These are phyloP conservation scores for Lycium barbarum DNA, from an alignment of 257 asterid genomes.

Conservation along the genomic window DNA sequence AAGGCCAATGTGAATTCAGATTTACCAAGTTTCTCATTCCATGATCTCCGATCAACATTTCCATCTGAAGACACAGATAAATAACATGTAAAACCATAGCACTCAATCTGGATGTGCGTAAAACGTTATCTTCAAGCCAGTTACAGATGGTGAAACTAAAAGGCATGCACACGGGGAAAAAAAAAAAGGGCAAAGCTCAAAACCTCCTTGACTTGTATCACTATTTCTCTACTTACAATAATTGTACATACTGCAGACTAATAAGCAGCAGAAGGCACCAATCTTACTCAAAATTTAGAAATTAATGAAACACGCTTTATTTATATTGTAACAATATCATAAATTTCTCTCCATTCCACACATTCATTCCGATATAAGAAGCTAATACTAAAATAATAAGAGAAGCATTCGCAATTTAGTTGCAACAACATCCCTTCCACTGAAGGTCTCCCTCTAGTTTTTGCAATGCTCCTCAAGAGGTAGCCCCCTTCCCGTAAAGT, in stretches of 20 bases:
- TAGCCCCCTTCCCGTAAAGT: background rate
- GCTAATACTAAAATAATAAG: constrained; percentile 4
- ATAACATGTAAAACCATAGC: constrained; percentile 24
- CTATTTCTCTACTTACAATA: background rate
- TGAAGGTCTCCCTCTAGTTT: constrained; percentile 11
- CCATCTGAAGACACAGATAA: constrained; percentile 56
- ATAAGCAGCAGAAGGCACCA: constrained; percentile 2
- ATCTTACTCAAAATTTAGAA: background rate
- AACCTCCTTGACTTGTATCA: background rate
- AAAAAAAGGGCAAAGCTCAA: background rate
- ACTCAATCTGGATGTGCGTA: background rate
- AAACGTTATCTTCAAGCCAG: background rate
- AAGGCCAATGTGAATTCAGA: constrained; percentile 75
- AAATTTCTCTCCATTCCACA: background rate
- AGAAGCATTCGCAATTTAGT: constrained; percentile 7
- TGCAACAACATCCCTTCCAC: background rate
- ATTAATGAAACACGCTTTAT: background rate
- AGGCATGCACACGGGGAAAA: background rate
- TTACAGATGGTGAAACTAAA: background rate
- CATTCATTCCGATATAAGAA: background rate
- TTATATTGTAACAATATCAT: background rate
- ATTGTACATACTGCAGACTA: constrained; percentile 9
- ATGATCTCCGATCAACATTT: constrained; percentile 63
- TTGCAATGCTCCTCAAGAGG: background rate
- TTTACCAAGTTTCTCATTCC: constrained; percentile 84